A percentile compares a stretch with the other conserved stretches of the same genome.
These are phyloP conservation scores for Fonsecaea erecta DNA, from an alignment of 2,329 filamentous ascomycete species.

Conservation along the genomic window DNA sequence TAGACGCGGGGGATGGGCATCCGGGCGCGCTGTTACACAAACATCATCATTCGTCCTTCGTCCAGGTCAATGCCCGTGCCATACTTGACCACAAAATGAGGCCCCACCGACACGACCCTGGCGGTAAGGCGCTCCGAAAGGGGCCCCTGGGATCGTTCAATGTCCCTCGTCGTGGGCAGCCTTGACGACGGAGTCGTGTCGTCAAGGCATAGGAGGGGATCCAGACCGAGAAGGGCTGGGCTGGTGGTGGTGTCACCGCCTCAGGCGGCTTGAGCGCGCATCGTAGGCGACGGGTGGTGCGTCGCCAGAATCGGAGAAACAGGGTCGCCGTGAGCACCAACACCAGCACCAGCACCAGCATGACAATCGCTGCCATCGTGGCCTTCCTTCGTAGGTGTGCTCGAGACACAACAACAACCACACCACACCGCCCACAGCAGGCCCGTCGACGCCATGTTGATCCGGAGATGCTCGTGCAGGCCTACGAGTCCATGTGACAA, in stretches of 20 bases:
- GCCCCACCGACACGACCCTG: constrained; percentile 36
- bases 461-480: neutral
- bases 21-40: constrained; percentile 37
- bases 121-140: constrained; percentile 29
- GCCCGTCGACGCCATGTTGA: neutral
- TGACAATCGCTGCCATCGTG: neutral
- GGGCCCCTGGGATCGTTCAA: constrained; percentile 30
- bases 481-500: neutral
- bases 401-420: neutral
- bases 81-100: constrained; percentile 39
- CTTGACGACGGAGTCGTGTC: constrained; percentile 1
- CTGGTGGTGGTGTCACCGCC: neutral
- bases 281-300: neutral
- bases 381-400: neutral
- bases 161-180: constrained; percentile 37
- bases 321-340: neutral
- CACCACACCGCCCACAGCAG: neutral
- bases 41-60: constrained; percentile 44
- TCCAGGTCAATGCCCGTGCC: constrained; percentile 37
- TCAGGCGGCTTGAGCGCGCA: neutral
- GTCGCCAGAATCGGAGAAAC: neutral
- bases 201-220: constrained; percentile 14
- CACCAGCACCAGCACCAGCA: no score
- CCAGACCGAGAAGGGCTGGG: neutral
- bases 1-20: constrained; percentile 43